Conservation (phyloP, 169 alveolate genomes). For the Eimeria sp. region DNA sequence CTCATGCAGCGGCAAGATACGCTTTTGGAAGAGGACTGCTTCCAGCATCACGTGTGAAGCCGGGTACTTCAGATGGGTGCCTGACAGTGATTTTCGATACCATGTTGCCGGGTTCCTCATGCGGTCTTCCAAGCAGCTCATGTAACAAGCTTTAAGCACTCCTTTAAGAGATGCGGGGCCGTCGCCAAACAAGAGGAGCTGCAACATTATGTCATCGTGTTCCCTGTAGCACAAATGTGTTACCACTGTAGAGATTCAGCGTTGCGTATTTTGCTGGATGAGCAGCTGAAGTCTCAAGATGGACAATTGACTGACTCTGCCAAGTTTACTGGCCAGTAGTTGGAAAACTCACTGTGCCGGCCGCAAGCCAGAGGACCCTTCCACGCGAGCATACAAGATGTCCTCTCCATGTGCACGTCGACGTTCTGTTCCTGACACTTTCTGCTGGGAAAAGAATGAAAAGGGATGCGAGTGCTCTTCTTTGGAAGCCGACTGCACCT, state of each 20-base stretch:
- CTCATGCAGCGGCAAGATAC: neutral
- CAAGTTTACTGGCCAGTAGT: neutral
- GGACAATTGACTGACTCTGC: neutral
- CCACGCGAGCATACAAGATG: conserved; percentile 62
- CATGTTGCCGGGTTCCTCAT: conserved; percentile 59
- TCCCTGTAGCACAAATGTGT: conserved; percentile 39
- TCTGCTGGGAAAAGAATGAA: conserved; percentile 71
- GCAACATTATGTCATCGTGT: conserved; percentile 71
- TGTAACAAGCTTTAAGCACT: conserved; percentile 65
- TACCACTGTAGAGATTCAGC: neutral
- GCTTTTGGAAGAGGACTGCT: neutral
- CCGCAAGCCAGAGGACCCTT: conserved; percentile 64
- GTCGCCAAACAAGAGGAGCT: conserved; percentile 59
- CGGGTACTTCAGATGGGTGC: neutral
- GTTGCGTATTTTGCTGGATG: neutral
- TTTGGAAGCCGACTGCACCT: neutral
- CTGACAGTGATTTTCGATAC: conserved; percentile 15
- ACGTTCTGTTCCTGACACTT: conserved; percentile 76
- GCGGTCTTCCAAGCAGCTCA: conserved; percentile 73
- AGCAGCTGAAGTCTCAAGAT: neutral
- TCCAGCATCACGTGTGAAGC: neutral
- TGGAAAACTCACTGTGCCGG: conserved; percentile 70
- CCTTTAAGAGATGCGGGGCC: conserved; percentile 72
- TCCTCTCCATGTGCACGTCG: conserved; percentile 44
- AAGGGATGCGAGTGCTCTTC: conserved; percentile 49